Percentiles rank a stretch among this genome's conserved stretches.
These are phyloP conservation scores for Colletotrichum sp. DNA, from an alignment of 2,329 filamentous ascomycete species.

Conservation along the genomic window DNA sequence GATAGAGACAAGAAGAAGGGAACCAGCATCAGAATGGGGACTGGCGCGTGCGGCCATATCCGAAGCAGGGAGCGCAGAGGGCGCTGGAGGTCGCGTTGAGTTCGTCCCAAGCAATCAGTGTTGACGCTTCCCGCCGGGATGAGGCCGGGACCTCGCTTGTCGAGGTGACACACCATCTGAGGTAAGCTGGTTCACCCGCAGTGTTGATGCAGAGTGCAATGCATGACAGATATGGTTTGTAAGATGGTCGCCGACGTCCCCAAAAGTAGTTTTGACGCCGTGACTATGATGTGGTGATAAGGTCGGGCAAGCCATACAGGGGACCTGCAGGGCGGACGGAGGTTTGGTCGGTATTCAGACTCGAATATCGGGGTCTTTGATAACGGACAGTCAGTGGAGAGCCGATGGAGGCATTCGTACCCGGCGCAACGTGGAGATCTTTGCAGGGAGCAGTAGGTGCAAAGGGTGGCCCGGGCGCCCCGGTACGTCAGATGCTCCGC, in stretches of 20 bases:
- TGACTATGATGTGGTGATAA: neutral
- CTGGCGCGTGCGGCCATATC: neutral
- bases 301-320: neutral
- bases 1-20: neutral
- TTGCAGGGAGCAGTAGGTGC: neutral
- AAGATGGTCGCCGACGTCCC: neutral
- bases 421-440: neutral
- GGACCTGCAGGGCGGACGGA: neutral
- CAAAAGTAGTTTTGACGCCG: neutral
- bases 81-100: neutral
- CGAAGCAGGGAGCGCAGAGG: neutral
- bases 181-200: slow-evolving; percentile 9
- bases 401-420: neutral
- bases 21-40: neutral
- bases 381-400: neutral
- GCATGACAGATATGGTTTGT: slow-evolving; percentile 15
- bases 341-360: neutral
- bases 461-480: neutral
- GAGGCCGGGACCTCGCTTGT: neutral
- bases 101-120: neutral
- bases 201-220: neutral
- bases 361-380: neutral
- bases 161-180: slow-evolving; percentile 5
- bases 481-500: slow-evolving; percentile 16
- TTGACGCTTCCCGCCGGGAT: neutral